Evolutionary conservation across 1,284 basidiomycete genomes (phyloP), one percentile per base, ranked within the genome.

Genomic region (Cryptococcus wingfieldii): DNA sequence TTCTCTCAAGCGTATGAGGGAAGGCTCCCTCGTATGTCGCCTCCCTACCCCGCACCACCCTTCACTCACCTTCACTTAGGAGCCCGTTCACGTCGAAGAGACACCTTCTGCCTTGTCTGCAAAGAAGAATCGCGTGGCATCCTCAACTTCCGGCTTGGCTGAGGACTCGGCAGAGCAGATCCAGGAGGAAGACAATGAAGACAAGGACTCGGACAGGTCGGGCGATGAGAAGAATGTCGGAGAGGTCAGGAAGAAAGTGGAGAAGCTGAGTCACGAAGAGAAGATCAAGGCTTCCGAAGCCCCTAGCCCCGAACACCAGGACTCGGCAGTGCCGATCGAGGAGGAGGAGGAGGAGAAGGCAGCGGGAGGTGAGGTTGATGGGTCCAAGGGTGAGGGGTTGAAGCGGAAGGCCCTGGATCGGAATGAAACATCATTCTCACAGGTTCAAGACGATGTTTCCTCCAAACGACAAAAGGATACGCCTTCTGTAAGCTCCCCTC

Each of bases 91-190:
- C 39, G 49, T 56, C 12, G 57, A 56, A 23, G 23, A 23, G 23
- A 14, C 58, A 9, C 50, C 63, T 3, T 47, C 57, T 9, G 50
- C 52, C 6, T 37, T 53, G 1, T 63, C 64, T 28, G 53, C 67
- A n/a, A 76, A 76, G 65, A 75, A 75, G 68, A 73, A 76, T 59
- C 65, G 73, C n/a, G 50, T 70, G 16, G 70, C 62, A 27, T 42
- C 59, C 16, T 53, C 55, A 25, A 31, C 38, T 28, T 27, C 31
- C 47, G 42, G 28, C 42, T 25, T 10, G 23, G 5, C 16, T 18
- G 55, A 59, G 31, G 49, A 42, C 12, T 37, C 52, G 27, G 28
- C 53, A 18, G 41, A 51, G 34, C n/a, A 31, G 13, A 43, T 31
- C 4, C 38, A 54, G 38, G 44, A 63, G 43, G 45, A 46, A 8